Evolutionary conservation across 2,329 filamentous ascomycete species (phyloP).

Genomic region (Talaromyces sp.): DNA sequence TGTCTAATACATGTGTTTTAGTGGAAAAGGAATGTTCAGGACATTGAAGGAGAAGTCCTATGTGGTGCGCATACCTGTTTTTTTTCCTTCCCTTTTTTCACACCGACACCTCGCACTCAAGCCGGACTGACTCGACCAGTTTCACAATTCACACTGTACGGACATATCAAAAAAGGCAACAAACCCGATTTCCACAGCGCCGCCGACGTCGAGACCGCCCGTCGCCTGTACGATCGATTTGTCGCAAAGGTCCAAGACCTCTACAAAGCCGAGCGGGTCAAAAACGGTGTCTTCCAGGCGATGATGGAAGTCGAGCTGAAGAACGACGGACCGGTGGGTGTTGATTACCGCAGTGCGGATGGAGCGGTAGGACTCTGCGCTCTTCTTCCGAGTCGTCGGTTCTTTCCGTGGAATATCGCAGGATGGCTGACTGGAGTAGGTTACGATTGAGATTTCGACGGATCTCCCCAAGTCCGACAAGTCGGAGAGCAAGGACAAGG

Average conservation of each 20-base stretch:
- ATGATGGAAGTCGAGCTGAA: conserved; percentile 97
- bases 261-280: conserved; percentile 70
- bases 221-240: conserved; percentile 78
- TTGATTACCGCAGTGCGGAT: conserved; percentile 54
- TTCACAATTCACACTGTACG: conserved; percentile 92
- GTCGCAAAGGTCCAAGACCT: conserved; percentile 67
- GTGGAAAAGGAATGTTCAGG: conserved; percentile 88
- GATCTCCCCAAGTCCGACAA: conserved; percentile 36
- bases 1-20: conserved; percentile 30
- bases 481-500: conserved; percentile 10
- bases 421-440: conserved; percentile 22
- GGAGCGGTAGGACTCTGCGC: conserved; percentile 45
- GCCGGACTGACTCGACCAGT: conserved; percentile 52
- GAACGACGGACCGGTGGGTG: conserved; percentile 73
- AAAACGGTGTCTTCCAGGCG: conserved; percentile 94
- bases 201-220: conserved; percentile 71
- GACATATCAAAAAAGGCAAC: conserved; percentile 88
- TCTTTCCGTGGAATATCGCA: conserved; percentile 17
- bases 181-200: conserved; percentile 95
- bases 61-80: conserved; percentile 60
- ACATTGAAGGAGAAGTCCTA: conserved; percentile 87
- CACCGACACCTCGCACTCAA: neutral
- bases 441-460: conserved; percentile 45
- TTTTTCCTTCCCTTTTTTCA: neutral
- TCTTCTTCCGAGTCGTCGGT: conserved; percentile 22